These are phyloP conservation scores for Saccharum officinarum DNA, from an alignment of 176 grass and related monocot species.

Conservation along the genomic window DNA sequence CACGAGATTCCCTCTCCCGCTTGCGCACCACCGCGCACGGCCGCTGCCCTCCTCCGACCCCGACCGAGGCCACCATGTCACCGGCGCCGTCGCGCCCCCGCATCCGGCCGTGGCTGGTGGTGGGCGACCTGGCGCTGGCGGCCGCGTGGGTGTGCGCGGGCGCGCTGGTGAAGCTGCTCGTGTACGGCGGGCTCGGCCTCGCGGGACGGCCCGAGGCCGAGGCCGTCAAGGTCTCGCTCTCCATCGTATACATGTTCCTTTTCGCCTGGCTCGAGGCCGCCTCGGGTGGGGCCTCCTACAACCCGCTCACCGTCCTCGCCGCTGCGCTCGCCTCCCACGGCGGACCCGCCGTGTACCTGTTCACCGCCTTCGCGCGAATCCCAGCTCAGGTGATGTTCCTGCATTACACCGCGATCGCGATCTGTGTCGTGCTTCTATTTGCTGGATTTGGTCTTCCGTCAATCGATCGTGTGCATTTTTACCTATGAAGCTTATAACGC, in stretches of 20 bases:
- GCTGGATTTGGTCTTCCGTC: background rate
- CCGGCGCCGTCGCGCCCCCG: conserved; percentile 30
- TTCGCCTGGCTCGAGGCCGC: conserved; percentile 76
- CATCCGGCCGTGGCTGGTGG: conserved; percentile 51
- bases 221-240: conserved; percentile 71
- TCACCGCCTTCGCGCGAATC: conserved; percentile 67
- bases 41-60: background rate
- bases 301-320: conserved; percentile 77
- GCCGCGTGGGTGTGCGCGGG: conserved; percentile 88
- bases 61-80: background rate
- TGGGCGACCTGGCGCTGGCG: conserved; percentile 62
- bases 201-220: conserved; percentile 57
- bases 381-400: conserved; percentile 70
- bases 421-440: background rate
- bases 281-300: conserved; percentile 78
- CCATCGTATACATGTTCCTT: conserved; percentile 84
- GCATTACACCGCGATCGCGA: background rate
- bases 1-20: background rate
- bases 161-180: conserved; percentile 74
- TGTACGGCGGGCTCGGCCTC: conserved; percentile 57
- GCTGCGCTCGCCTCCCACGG: conserved; percentile 54
- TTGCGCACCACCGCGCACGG: background rate
- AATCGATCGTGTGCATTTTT: background rate
- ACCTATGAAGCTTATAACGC: background rate
- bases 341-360: conserved; percentile 48